Evolutionary conservation across 192 early-diverging fungal species (phyloP).

Genomic region (Spizellomyces punctatus): DNA sequence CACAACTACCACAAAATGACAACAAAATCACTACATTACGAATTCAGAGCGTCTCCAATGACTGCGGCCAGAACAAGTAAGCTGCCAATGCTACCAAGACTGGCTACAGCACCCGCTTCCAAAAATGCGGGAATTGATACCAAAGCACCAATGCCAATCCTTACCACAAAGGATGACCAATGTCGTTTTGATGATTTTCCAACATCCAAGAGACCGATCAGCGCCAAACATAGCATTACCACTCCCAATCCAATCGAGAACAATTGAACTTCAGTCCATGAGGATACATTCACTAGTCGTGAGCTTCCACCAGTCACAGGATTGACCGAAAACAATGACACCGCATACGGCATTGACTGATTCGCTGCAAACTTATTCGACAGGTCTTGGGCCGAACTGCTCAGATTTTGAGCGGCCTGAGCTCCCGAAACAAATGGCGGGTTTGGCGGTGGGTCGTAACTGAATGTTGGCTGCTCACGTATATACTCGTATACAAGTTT

Average conservation of each 20-base stretch:
- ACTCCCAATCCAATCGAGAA: conserved; percentile 9
- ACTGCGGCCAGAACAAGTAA: background rate
- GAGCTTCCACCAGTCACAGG: conserved; percentile 12
- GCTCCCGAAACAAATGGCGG: conserved; percentile 17
- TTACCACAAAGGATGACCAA: background rate
- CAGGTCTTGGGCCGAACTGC: background rate
- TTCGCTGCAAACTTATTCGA: background rate
- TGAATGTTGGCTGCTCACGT: conserved; percentile 1
- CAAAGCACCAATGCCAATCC: background rate
- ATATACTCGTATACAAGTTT: conserved; percentile 1
- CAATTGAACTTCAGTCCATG: conserved; percentile 16
- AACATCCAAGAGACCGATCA: conserved; percentile 13
- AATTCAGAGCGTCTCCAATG: background rate
- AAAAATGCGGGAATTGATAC: background rate
- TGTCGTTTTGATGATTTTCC: background rate
- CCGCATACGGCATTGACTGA: conserved; percentile 19
- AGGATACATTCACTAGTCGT: background rate
- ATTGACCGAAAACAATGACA: background rate
- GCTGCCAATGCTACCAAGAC: background rate
- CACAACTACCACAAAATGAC: no score
- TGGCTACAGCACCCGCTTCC: background rate
- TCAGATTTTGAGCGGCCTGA: conserved; percentile 4
- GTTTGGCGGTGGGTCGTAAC: conserved; percentile 15
- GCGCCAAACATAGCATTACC: background rate
- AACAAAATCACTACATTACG: no score